These are phyloP conservation scores for Allium sativum DNA, from an alignment of 106 monocot species.

Conservation along the genomic window DNA sequence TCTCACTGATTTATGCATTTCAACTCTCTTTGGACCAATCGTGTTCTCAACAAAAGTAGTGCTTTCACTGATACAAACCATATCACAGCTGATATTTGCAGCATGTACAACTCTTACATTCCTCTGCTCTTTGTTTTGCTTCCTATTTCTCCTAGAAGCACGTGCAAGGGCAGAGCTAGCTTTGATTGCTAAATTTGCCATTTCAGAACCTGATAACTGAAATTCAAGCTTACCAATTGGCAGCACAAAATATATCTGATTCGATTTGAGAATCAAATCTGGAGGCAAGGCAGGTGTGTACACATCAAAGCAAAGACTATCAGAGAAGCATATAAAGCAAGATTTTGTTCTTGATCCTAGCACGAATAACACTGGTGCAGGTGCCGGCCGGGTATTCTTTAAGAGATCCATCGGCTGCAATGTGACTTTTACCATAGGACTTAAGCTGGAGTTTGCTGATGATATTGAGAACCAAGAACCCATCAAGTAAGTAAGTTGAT, in stretches of 20 bases:
- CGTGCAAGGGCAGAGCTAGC: neutral
- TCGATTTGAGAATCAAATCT: neutral
- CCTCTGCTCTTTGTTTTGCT: neutral
- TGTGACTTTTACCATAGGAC: neutral
- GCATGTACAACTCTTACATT: neutral
- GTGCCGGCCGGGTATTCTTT: neutral
- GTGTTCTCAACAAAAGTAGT: neutral
- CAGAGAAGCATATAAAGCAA: conserved; percentile 2
- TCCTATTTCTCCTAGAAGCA: neutral
- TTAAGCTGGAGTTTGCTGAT: neutral
- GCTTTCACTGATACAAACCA: neutral
- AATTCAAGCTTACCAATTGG: neutral
- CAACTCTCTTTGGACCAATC: neutral
- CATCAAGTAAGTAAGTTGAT: neutral
- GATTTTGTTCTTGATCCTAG: neutral
- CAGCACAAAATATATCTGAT: conserved; percentile 8
- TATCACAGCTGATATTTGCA: neutral
- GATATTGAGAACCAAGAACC: conserved; percentile 15
- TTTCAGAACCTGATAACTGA: conserved; percentile 2
- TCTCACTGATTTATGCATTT: neutral
- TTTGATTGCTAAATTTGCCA: conserved; percentile 1
- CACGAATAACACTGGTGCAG: neutral
- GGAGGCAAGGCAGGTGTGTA: neutral
- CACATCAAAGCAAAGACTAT: conserved; percentile 1
- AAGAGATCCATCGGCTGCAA: conserved; percentile 4